Conservation (phyloP, 225 moss, liverwort and hornwort species). For the Physcomitrium patens region DNA sequence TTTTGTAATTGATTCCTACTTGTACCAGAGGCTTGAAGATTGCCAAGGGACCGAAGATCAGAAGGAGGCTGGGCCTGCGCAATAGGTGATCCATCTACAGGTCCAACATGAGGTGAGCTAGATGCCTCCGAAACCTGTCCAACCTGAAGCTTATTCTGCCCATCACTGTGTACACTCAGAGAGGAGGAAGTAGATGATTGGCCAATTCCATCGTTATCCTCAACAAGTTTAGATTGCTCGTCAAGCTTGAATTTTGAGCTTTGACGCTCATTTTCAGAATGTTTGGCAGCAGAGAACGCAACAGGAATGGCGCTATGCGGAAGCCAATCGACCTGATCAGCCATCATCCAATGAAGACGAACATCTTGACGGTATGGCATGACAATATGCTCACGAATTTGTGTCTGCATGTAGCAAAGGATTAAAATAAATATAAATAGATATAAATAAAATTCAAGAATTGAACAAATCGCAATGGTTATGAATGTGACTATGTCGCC, state of each 20-base stretch:
- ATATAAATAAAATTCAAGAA: too few species aligned
- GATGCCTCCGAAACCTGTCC: neutral
- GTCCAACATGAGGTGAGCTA: neutral
- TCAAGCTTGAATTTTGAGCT: constrained; percentile 17
- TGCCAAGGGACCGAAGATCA: constrained; percentile 8
- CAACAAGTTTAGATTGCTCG: constrained; percentile 14
- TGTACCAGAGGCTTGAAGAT: neutral
- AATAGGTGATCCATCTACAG: neutral
- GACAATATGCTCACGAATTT: constrained; percentile 61
- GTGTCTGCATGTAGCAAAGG: constrained; percentile 40
- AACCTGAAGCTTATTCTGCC: constrained; percentile 2
- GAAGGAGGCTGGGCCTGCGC: neutral
- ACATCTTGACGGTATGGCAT: constrained; percentile 63
- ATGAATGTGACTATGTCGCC: neutral
- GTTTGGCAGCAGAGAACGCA: constrained; percentile 46
- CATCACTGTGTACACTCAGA: constrained; percentile 9
- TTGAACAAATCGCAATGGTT: neutral
- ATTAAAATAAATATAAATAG: neutral
- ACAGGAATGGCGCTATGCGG: constrained; percentile 57
- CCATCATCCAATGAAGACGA: constrained; percentile 62
- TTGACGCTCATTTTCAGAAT: constrained; percentile 28
- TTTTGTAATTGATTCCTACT: neutral
- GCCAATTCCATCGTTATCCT: constrained; percentile 6
- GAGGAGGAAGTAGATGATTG: constrained; percentile 1
- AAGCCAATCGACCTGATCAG: constrained; percentile 60